Evolutionary conservation across 116 monocot genomes (phyloP).

Genomic region (Papilionanthe hybrid): DNA sequence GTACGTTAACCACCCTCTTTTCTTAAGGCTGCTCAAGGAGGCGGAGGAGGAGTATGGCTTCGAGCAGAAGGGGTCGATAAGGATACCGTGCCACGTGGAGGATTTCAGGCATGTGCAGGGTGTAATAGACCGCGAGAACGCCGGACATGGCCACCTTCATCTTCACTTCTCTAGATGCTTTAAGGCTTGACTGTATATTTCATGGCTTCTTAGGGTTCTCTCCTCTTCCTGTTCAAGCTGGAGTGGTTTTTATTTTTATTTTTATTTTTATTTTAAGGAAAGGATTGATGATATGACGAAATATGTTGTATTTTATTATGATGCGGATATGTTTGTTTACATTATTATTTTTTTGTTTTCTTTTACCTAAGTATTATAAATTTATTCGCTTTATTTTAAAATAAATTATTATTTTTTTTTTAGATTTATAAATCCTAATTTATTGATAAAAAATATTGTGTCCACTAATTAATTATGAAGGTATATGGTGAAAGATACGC

Average conservation of each 20-base stretch:
- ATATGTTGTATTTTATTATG: neutral
- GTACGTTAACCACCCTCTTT: conserved; percentile 66
- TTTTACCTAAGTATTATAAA: no score
- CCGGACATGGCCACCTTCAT: conserved; percentile 5
- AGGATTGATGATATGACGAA: neutral
- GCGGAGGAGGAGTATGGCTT: conserved; percentile 73
- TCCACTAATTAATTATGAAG: no score
- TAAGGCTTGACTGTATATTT: neutral
- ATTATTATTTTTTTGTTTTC: neutral
- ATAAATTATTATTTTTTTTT: no score
- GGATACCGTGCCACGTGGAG: conserved; percentile 53
- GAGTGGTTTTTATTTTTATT: no score
- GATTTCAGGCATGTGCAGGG: conserved; percentile 39
- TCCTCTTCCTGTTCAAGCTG: neutral
- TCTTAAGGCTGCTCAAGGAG: conserved; percentile 44
- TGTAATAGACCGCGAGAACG: conserved; percentile 40
- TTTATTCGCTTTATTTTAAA: no score
- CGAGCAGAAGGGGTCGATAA: conserved; percentile 49
- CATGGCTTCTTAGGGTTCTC: no score
- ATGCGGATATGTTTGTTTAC: neutral
- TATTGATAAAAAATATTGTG: no score
- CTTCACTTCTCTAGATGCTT: conserved; percentile 30
- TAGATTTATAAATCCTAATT: no score
- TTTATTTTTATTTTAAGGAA: neutral
- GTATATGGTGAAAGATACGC: no score